Evolutionary conservation across 1,139 yeast genomes (phyloP), one percentile per base, ranked within the genome.

Genomic region (Saccharomyces hybrid): DNA sequence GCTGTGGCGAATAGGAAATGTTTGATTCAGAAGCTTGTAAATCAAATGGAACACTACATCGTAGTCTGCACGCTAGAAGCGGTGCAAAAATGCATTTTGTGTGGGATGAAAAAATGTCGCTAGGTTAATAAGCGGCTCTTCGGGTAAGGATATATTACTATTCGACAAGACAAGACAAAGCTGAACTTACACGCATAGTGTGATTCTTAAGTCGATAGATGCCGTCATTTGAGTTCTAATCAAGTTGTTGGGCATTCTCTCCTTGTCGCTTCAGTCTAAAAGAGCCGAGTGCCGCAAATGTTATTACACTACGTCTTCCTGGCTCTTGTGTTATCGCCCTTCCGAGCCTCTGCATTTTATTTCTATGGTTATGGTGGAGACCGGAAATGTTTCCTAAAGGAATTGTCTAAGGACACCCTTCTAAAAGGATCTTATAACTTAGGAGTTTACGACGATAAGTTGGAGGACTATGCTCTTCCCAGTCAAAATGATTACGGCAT

Each of bases 381-480:
- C 32, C 78, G 81, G 54, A 77, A 76, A 63, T 86, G 95, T 67
- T 86, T 86, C 70, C 78, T 77, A 65, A 81, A 83, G 62, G 91
- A 85, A 61, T 72, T 86, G 51, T 76, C 81, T 14, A 74, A 77
- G 59, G 86, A 79, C 46, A 77, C 86, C 11, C 69, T 86, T 47
- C 74, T 86, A 29, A 79, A 81, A 48, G 88, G 87, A 53, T 72
- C 71, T 58, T 86, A 82, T 69, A 75, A 76, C 54, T 79, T 86
- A 31, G 83, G 83, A 71, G 80, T 81, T 50, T 73, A 68, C 53
- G 84, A 83, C 60, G 74, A 74, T 5, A 69, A 71, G 38, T 63
- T 77, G 2, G 69, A 74, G 28, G 63, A 71, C 29, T 84, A 69
- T 53, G 58, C 58, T 19, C 60, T 76, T 70, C 57, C 61, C 31